Conservation (phyloP, 257 asterid species). For the Nicotiana sylvestris region DNA sequence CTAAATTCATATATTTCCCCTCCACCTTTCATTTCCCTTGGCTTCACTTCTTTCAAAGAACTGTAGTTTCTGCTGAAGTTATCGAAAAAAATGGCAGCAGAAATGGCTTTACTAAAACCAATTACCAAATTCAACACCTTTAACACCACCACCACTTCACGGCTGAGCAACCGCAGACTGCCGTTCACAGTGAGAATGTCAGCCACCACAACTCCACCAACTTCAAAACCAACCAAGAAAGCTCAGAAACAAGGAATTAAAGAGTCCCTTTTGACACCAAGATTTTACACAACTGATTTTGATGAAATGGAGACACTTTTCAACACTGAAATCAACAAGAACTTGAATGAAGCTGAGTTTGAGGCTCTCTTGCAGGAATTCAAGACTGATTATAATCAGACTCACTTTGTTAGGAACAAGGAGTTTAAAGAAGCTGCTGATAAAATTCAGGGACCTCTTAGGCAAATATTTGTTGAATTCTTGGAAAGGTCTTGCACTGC, state of each 20-base stretch:
- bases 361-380: slow-evolving; percentile 86
- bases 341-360: slow-evolving; percentile 75
- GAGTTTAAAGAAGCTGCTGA: slow-evolving; percentile 95
- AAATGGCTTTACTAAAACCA: slow-evolving; percentile 72
- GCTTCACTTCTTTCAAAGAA: background rate
- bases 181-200: slow-evolving; percentile 52
- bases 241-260: slow-evolving; percentile 49
- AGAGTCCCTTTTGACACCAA: slow-evolving; percentile 65
- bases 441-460: slow-evolving; percentile 65
- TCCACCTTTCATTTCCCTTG: background rate
- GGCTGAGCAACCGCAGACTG: slow-evolving; percentile 18
- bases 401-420: slow-evolving; percentile 85
- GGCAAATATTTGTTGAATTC: slow-evolving; percentile 83
- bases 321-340: slow-evolving; percentile 88
- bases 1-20: slow-evolving; percentile 21
- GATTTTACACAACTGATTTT: slow-evolving; percentile 90
- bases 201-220: slow-evolving; percentile 37
- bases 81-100: slow-evolving; percentile 46
- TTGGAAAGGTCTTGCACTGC: slow-evolving; percentile 95
- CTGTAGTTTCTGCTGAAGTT: background rate
- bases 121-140: slow-evolving; percentile 43
- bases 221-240: slow-evolving; percentile 38
- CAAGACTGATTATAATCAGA: slow-evolving; percentile 97
- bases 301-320: slow-evolving; percentile 97
- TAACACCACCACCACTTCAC: slow-evolving; percentile 26